Percentiles rank a stretch among this genome's conserved stretches.
phyloP scores from a whole-genome alignment of 2,329 filamentous ascomycete genomes.

The Trichoderma hamatum region DNA sequence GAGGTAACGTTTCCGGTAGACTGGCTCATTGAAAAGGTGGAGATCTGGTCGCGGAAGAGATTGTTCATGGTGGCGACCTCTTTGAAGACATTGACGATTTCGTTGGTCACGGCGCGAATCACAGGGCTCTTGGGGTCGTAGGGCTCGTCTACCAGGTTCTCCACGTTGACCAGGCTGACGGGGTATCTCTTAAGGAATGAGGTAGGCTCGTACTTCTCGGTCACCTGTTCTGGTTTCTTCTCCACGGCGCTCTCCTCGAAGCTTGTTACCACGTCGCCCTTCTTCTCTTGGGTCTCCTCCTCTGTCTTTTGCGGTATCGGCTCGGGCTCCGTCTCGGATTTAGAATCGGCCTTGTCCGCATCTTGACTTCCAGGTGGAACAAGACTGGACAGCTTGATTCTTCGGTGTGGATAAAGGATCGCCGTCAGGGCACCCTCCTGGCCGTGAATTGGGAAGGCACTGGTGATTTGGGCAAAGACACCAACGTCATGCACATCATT shows the following conservation, averaged over 20 bases:
- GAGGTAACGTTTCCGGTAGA: slow-evolving; percentile 93
- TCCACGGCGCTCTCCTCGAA: slow-evolving; percentile 83
- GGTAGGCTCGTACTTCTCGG: slow-evolving; percentile 77
- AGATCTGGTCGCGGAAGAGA: slow-evolving; percentile 95
- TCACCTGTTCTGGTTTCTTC: slow-evolving; percentile 53
- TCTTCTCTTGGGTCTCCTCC: slow-evolving; percentile 66
- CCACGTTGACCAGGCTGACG: slow-evolving; percentile 92
- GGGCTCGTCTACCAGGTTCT: slow-evolving; percentile 86
- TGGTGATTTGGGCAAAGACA: slow-evolving; percentile 97
- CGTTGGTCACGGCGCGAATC: slow-evolving; percentile 89
- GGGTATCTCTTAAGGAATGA: slow-evolving; percentile 89
- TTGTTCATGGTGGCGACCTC: slow-evolving; percentile 93
- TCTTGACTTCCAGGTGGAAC: slow-evolving; percentile 67
- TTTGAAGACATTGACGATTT: slow-evolving; percentile 99
- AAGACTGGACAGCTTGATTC: slow-evolving; percentile 86
- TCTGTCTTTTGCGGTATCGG: slow-evolving; percentile 61
- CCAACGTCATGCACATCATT: slow-evolving; percentile 95
- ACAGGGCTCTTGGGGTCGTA: slow-evolving; percentile 88
- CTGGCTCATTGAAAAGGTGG: slow-evolving; percentile 94
- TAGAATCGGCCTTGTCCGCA: slow-evolving; percentile 55
- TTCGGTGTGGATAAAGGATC: slow-evolving; percentile 91
- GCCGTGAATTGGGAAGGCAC: slow-evolving; percentile 86
- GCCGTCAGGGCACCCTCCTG: slow-evolving; percentile 86
- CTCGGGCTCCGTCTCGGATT: slow-evolving; percentile 57
- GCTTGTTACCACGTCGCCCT: slow-evolving; percentile 93